Base-by-base conservation (phyloP, 768 basidiomycete genomes). In the Suillus subluteus region DNA sequence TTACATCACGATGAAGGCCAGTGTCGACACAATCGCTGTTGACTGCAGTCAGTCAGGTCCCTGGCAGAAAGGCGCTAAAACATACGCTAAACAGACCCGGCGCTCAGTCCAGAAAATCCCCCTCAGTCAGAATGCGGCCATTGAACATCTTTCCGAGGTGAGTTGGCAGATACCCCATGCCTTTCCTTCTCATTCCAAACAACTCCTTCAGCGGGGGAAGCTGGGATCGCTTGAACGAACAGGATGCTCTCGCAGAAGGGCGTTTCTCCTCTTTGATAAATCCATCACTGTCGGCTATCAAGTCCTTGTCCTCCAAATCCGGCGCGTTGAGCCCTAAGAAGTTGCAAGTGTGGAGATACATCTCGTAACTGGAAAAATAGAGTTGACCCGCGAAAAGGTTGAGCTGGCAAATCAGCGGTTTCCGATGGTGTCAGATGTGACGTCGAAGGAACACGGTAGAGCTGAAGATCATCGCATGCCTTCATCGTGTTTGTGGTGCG, bases 91-190 rank as follows among this genome's bases (percentile, higher is more conserved):
- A 58, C 8, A 59, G 8, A 41, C 58, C n/a, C 1, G 8, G 23
- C 23, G 9, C 40, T 59, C 38, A 41, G 23, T 41, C 38, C 2
- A 23, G 58, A 50, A 80, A 78, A 48, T 80, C 79, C 23, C 67
- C 56, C 46, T 69, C 62, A 1, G 55, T 64, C 56, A 81, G 67
- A 23, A 71, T 46, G 32, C 67, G 73, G 9, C 70, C 78, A 56
- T 75, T 62, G 50, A 83, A 52, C 8, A 83, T 73, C 67, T 76
- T 81, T 21, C 83, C 83, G 69, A 83, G 72, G 65, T 83, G 81
- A 3, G 82, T 82, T 35, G 70, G 64, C 23, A 65, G 41, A 66
- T 75, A 84, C 12, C 71, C 67, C 71, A 78, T 74, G 0, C 81
- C 82, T 64, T 79, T 84, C 65, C 82, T 75, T 26, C 82, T 75